Evolutionary conservation across 2,329 filamentous ascomycete genomes (phyloP).

Genomic region (Diaporthe capsici): DNA sequence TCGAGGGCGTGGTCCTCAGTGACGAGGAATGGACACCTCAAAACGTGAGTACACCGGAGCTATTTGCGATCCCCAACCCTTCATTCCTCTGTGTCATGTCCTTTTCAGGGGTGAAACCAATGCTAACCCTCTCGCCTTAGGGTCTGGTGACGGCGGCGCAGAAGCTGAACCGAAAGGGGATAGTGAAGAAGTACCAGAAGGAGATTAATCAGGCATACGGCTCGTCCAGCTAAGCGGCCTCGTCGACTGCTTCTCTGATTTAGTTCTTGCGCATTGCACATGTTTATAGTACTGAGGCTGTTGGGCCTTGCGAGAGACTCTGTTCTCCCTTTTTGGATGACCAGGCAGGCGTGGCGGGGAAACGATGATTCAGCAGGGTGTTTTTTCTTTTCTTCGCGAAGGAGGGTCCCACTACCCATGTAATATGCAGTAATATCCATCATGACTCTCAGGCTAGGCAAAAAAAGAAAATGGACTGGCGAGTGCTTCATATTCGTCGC

Average conservation of each 20-base stretch:
- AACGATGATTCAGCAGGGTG: constrained; percentile 21
- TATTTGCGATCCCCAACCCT: neutral
- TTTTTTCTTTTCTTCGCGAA: neutral
- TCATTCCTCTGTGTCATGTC: neutral
- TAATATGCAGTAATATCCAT: constrained; percentile 30
- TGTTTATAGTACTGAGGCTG: constrained; percentile 22
- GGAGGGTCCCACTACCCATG: neutral
- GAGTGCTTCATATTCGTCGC: neutral
- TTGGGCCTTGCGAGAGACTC: constrained; percentile 1
- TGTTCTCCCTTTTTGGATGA: constrained; percentile 18
- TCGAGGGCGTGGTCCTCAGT: constrained; percentile 78
- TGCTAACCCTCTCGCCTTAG: constrained; percentile 57
- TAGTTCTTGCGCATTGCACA: constrained; percentile 5
- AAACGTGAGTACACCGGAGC: constrained; percentile 69
- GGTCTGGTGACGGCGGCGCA: constrained; percentile 77
- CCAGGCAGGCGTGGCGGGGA: neutral
- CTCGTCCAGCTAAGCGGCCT: constrained; percentile 44
- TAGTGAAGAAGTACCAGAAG: constrained; percentile 72
- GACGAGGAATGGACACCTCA: constrained; percentile 84
- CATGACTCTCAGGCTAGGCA: constrained; percentile 30
- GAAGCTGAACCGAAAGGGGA: constrained; percentile 79
- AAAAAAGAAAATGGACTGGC: constrained; percentile 1
- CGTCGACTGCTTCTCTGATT: neutral
- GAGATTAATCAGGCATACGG: constrained; percentile 74
- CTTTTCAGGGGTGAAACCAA: neutral